Evolutionary conservation across 345 rosid species (phyloP).

Genomic region (Pistacia vera): DNA sequence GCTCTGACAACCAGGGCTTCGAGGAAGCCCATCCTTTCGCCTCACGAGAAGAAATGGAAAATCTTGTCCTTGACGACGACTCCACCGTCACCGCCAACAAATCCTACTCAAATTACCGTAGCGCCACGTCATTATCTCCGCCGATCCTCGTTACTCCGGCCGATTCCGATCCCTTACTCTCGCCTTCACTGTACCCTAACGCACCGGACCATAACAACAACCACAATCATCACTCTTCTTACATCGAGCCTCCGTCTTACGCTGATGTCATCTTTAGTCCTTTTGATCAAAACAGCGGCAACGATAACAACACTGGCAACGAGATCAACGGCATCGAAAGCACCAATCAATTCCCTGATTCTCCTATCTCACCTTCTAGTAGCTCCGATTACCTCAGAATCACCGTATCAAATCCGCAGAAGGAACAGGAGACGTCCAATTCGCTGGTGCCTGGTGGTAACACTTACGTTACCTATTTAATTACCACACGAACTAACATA

Average conservation of each 20-base stretch:
- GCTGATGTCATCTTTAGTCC: slow-evolving; percentile 87
- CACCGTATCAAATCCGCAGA: slow-evolving; percentile 85
- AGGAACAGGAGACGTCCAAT: slow-evolving; percentile 76
- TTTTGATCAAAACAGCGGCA: slow-evolving; percentile 50
- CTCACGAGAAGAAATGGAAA: slow-evolving; percentile 75
- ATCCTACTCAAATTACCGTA: slow-evolving; percentile 54
- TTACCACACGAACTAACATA: slow-evolving; percentile 82
- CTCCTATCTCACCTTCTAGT: slow-evolving; percentile 49
- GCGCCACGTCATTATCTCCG: slow-evolving; percentile 64
- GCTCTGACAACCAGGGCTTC: slow-evolving; percentile 65
- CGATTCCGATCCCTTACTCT: slow-evolving; percentile 78
- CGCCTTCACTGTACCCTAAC: slow-evolving; percentile 46
- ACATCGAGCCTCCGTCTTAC: slow-evolving; percentile 93
- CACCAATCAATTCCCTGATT: slow-evolving; percentile 38
- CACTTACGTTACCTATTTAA: slow-evolving; percentile 66
- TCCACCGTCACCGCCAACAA: slow-evolving; percentile 19
- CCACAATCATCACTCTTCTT: slow-evolving; percentile 29
- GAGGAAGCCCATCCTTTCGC: slow-evolving; percentile 56
- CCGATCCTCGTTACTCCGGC: slow-evolving; percentile 47
- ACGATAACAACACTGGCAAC: slow-evolving; percentile 19
- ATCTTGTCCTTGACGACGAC: slow-evolving; percentile 53
- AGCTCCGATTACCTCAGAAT: slow-evolving; percentile 63
- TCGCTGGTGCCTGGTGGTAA: slow-evolving; percentile 83
- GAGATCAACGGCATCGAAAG: slow-evolving; percentile 67
- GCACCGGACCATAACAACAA: slow-evolving; percentile 26